Base-by-base conservation (phyloP, 2,329 filamentous ascomycete species). In the Colletotrichum kahawae region DNA sequence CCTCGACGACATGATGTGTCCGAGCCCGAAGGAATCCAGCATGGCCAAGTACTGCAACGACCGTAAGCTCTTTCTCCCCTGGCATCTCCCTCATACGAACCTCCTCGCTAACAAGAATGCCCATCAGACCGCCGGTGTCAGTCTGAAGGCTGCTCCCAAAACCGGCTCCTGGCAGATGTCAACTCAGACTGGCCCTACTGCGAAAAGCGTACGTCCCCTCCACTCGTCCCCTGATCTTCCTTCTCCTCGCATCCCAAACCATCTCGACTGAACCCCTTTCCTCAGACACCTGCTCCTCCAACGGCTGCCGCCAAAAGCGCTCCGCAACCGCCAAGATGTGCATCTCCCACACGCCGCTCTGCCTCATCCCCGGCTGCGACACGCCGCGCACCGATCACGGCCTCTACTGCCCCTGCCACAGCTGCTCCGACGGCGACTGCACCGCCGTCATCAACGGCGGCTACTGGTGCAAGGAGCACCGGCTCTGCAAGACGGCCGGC, bases 241-340 rank as follows among this genome's bases (percentile, higher is more conserved):
- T 3, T 5, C 24, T 27, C 24, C 24, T 27, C 24, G 24, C 14
- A 33, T n/a, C 13, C 8, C 14, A 13, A n/a, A 33, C 56, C 2
- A 4, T 9, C 10, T 12, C 4, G 7, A 7, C 57, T 60, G n/a
- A 60, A 60, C 57, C 1, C 2, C 0, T 31, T 16, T 0, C 6
- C 9, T 16, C 60, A 79, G 78, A 79, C 24, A 79, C 75, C 7
- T 79, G 78, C 63, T 65, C 56, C 29, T n/a, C 33, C 27, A 21
- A 69, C 4, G 57, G 60, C 10, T 79, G 78, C 31, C 51, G 70
- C 43, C 74, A 77, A 6, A 75, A 75, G 4, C 71, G 78, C 27
- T 51, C 69, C 12, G 4, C 75, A 12, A 36, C 12, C 24, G 73
- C 73, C 13, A 29, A 31, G 2, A 74, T 75, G 59, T 79, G 78